Percentiles rank a stretch among this genome's conserved stretches.
phyloP scores from a whole-genome alignment of 495 filamentous ascomycete species.

The Aspergillus avenaceus region DNA sequence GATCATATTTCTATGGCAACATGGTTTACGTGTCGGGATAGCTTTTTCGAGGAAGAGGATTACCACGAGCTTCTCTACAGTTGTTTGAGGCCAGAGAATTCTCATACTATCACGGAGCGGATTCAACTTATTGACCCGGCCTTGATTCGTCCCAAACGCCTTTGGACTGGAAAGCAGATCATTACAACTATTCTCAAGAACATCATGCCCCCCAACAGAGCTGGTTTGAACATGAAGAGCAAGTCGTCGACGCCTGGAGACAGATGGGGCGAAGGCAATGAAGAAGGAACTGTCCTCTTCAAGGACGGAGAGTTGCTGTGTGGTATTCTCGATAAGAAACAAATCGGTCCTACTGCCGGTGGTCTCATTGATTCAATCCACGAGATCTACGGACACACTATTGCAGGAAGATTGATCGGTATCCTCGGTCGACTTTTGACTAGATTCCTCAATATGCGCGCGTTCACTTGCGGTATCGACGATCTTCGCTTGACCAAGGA shows the following conservation, averaged over 20 bases:
- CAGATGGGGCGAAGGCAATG: constrained; percentile 67
- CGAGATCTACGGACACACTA: constrained; percentile 85
- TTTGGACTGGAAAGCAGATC: constrained; percentile 99
- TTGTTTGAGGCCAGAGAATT: constrained; percentile 83
- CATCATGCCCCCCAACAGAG: constrained; percentile 68
- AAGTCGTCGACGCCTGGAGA: constrained; percentile 73
- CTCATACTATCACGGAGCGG: constrained; percentile 65
- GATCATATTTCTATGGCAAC: constrained; percentile 97
- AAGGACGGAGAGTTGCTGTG: constrained; percentile 80
- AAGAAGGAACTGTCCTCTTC: constrained; percentile 78
- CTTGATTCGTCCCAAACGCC: constrained; percentile 69
- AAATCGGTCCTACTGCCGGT: constrained; percentile 81
- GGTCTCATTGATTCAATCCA: constrained; percentile 90
- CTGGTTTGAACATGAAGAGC: constrained; percentile 73
- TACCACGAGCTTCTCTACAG: constrained; percentile 91
- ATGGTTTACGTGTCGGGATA: constrained; percentile 84
- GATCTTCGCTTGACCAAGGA: constrained; percentile 82
- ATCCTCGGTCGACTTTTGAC: constrained; percentile 87
- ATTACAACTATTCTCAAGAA: constrained; percentile 92
- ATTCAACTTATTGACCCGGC: constrained; percentile 78
- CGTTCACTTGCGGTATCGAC: constrained; percentile 96
- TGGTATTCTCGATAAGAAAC: constrained; percentile 94
- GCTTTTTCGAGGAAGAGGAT: constrained; percentile 82
- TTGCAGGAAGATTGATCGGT: constrained; percentile 81
- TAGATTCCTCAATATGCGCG: constrained; percentile 84